Base-by-base conservation (phyloP, 2,329 filamentous ascomycete species). In the Ceratocystis alfenasii region DNA sequence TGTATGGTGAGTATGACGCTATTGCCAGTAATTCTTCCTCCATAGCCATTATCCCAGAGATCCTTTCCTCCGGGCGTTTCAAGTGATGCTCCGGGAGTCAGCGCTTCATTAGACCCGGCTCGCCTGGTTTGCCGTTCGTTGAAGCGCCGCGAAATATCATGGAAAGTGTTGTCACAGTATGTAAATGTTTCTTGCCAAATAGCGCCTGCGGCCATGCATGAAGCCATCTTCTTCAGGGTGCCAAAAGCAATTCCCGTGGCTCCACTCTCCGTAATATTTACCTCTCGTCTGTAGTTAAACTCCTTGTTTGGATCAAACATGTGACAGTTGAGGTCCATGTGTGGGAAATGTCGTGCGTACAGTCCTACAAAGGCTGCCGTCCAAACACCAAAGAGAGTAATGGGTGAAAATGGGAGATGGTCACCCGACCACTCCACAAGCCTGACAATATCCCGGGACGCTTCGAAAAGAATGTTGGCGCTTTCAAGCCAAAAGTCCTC, bases 341-440 rank as follows among this genome's bases (percentile, higher is more conserved):
- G 80, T 0, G 85, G 84, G 66, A 89, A 90, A 70, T 85, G 82
- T 57, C 79, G 78, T 10, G 83, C 83, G 72, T 89, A 90, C 1
- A 88, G 78, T 44, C 84, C 84, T 17, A 83, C 79, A 70, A 88
- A 87, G 0, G 83, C 81, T 0, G 86, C 85, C 10, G 81, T 83
- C 78, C 86, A 90, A 48, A 87, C 78, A 1, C 86, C 82, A 71
- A 88, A 89, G 2, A 83, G 79, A 2, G 86, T 80, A 44, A 88
- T 79, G 0, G 86, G 85, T 0, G 87, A 89, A 73, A 89, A 83
- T 1, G 86, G 83, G 1, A 88, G 75, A 65, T 82, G 82, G 65
- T 82, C 79, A 65, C 82, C 79, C 70, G 83, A 86, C 3, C 84
- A 82, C 15, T 81, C 78, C 17, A 87, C 80, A 33, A 90, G 76